Evolutionary conservation across 768 basidiomycete genomes (phyloP), one percentile per base, ranked within the genome.

Genomic region (Hericium alpestre): DNA sequence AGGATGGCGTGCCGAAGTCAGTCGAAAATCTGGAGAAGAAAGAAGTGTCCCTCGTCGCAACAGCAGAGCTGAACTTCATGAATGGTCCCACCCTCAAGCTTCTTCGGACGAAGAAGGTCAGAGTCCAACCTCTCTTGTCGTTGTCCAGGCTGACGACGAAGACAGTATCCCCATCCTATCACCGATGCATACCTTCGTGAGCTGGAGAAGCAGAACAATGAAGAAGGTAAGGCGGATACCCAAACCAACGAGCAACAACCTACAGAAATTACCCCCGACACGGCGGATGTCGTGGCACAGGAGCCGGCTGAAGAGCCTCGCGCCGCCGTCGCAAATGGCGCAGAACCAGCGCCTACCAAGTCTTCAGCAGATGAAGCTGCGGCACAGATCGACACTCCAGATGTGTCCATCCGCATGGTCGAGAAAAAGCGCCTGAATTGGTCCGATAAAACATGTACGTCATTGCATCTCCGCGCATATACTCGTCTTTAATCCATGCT

Each of bases 371-470:
- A 73, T 32, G 65, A 65, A 22, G 61, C 64, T 3, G 51, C 43
- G 2, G 63, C 67, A 6, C 76, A 78, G 55, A 63, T 58, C 2
- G 87, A 87, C 62, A 75, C 74, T 0, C 82, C 84, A 2, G 93
- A 95, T 62, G 83, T 85, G 1, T 83, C 81, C 1, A 61, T 80
- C 22, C 78, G 90, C 27, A 83, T 86, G 47, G 67, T 72, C 12
- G 96, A 99, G 73, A 98, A 97, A 74, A 91, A 83, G 67, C 75
- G 90, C 53, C 67, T 98, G 47, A 72, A 90, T 64, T 98, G 94
- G 91, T 71, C 76, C 8, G 90, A 87, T 2, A 91, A 90, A 70
- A 87, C 89, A 0, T 98, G 90, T 90, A 64, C 48, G 84, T 49
- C 23, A 12, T 46, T 38, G 54, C 43, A 23, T 32, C 27, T 8